Evolutionary conservation across 1,284 basidiomycete genomes (phyloP), one percentile per base, ranked within the genome.

Genomic region (Amylostereum areolatum): DNA sequence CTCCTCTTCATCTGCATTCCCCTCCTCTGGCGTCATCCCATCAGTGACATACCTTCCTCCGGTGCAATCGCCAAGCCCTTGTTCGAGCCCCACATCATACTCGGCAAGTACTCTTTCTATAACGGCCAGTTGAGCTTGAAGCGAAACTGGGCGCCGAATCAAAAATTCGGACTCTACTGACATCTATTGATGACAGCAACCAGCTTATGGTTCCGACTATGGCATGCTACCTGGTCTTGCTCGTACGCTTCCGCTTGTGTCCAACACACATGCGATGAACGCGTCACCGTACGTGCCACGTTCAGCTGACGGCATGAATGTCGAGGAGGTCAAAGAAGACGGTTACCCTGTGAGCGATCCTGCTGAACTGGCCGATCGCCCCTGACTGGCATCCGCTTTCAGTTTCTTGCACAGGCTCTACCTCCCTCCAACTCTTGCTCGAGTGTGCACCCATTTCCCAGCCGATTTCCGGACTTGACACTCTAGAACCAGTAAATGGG

Each of bases 271-370:
- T n/a, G n/a, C n/a, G n/a, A n/a, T n/a, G n/a, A n/a, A n/a, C 18
- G 52, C 55, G 30, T 61, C 57, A 46, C 58, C 62, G 43, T 59
- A 64, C 50, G 48, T 59, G 44, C 53, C 68, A 28, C 61, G 66
- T 47, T 59, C 62, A 50, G 66, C 63, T 45, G 61, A 63, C 45
- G 53, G 57, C 36, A 65, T 69, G 50, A 69, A 69, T 56, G 76
- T 85, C 48, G 84, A 87, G 63, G 84, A 87, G 49, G n/a, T n/a
- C n/a, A n/a, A n/a, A n/a, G n/a, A n/a, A n/a, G 83, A 85, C 36
- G 67, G 72, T 52, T 83, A 83, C 52, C 65, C 66, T 54, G 81
- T 83, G 61, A 60, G 78, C 66, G n/a, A 25, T 32, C 11, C 40
- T 29, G 48, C 30, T 44, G 6, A 29, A 25, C 18, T 33, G 11